A percentile compares a stretch with the other conserved stretches of the same genome.
phyloP scores from a whole-genome alignment of 257 asterid species.

The Scutellaria baicalensis region DNA sequence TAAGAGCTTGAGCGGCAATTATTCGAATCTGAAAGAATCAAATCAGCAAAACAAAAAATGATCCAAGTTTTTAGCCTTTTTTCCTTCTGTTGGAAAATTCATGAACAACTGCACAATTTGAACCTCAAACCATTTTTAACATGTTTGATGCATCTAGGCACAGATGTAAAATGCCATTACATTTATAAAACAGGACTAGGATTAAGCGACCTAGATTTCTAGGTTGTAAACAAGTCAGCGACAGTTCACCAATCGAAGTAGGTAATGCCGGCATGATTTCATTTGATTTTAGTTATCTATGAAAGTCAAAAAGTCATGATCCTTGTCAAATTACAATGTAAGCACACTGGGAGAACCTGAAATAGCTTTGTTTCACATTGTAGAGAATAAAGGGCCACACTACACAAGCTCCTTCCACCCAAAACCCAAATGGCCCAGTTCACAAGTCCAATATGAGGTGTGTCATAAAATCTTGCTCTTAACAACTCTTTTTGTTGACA shows the following conservation, averaged over 20 bases:
- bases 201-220: not conserved
- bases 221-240: not conserved
- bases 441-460: not conserved
- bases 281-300: not conserved
- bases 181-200: not conserved
- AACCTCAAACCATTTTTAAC: not conserved
- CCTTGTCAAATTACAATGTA: not conserved
- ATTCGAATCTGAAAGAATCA: slow-evolving; percentile 65
- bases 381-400: not conserved
- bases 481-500: not conserved
- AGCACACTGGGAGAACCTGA: not conserved
- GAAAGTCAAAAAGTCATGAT: not conserved
- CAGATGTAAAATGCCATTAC: slow-evolving; percentile 2
- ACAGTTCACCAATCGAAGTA: not conserved
- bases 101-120: not conserved
- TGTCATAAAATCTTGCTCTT: not conserved
- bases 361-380: not conserved
- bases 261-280: not conserved
- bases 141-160: not conserved
- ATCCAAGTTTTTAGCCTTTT: not conserved
- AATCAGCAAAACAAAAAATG: slow-evolving; percentile 2
- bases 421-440: not conserved
- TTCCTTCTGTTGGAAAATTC: not conserved
- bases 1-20: slow-evolving; percentile 92
- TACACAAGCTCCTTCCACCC: not conserved